A percentile compares a stretch with the other conserved stretches of the same genome.
Evolutionary conservation across 495 filamentous ascomycete genomes (phyloP).

Genomic region (Podospora comata): DNA sequence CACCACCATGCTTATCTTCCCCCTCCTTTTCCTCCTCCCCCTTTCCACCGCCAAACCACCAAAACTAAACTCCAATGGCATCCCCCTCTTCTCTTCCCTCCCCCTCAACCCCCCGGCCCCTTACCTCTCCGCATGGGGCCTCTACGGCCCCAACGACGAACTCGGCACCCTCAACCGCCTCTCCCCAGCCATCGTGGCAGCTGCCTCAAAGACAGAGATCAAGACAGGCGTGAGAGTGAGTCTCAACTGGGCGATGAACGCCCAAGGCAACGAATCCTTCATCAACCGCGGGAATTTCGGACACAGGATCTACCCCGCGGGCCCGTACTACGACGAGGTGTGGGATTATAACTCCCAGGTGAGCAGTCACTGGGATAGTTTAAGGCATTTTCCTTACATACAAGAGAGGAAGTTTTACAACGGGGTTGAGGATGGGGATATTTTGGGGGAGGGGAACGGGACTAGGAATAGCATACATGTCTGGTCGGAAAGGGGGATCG

Average conservation of each 20-base stretch:
- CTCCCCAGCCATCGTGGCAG: slow-evolving; percentile 41
- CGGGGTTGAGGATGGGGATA: background rate
- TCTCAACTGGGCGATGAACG: slow-evolving; percentile 46
- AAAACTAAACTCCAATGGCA: slow-evolving; percentile 40
- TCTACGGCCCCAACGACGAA: slow-evolving; percentile 49
- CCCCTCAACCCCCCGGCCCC: slow-evolving; percentile 43
- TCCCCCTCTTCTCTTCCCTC: slow-evolving; percentile 44
- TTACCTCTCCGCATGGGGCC: slow-evolving; percentile 45
- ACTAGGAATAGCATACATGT: slow-evolving; percentile 12
- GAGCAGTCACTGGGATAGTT: background rate
- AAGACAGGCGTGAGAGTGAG: slow-evolving; percentile 47
- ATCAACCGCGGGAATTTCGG: slow-evolving; percentile 41
- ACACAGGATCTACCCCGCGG: slow-evolving; percentile 39
- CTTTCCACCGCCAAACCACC: background rate
- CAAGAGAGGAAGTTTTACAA: background rate
- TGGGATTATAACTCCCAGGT: background rate
- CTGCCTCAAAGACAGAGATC: slow-evolving; percentile 50
- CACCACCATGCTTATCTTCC: background rate
- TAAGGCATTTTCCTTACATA: background rate
- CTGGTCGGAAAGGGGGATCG: slow-evolving; percentile 53
- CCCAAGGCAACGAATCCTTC: slow-evolving; percentile 37
- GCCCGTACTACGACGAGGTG: background rate
- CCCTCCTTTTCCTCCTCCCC: background rate
- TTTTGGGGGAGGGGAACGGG: background rate
- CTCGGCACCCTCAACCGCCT: slow-evolving; percentile 49